Evolutionary conservation across 2,329 filamentous ascomycete species (phyloP).

Genomic region (Penicillium sp.): DNA sequence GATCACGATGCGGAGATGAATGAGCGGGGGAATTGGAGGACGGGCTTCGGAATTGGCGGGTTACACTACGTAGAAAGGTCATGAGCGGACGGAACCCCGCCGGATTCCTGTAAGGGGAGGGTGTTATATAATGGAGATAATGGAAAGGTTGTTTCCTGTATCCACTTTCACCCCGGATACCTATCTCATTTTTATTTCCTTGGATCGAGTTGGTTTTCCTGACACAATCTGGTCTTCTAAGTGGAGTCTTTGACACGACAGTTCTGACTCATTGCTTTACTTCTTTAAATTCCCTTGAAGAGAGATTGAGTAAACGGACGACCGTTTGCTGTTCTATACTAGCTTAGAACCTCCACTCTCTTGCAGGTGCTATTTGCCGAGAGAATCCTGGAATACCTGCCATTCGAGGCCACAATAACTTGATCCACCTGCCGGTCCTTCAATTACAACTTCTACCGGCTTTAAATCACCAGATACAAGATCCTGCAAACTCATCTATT

Average conservation of each 20-base stretch:
- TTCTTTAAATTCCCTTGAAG: neutral
- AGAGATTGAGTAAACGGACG: neutral
- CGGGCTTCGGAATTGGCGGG: neutral
- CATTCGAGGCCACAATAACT: neutral
- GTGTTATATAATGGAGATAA: neutral
- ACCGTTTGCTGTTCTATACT: neutral
- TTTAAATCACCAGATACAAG: too few species aligned
- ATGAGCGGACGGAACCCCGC: slow-evolving; percentile 1
- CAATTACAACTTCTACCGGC: too few species aligned
- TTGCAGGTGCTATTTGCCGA: neutral
- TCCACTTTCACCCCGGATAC: neutral
- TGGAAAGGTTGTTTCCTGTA: neutral
- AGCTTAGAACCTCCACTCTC: neutral
- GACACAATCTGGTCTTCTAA: neutral
- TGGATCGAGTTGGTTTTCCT: neutral
- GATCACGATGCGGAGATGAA: slow-evolving; percentile 11
- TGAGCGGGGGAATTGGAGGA: neutral
- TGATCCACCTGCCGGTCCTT: neutral
- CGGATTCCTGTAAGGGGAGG: neutral
- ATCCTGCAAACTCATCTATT: too few species aligned
- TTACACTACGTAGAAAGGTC: neutral
- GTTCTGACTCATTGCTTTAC: neutral
- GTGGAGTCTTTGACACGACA: neutral
- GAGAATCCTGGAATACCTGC: neutral
- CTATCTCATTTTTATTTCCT: neutral